phyloP scores from a whole-genome alignment of 176 grass and related monocot species.

The Melocanna baccifera region DNA sequence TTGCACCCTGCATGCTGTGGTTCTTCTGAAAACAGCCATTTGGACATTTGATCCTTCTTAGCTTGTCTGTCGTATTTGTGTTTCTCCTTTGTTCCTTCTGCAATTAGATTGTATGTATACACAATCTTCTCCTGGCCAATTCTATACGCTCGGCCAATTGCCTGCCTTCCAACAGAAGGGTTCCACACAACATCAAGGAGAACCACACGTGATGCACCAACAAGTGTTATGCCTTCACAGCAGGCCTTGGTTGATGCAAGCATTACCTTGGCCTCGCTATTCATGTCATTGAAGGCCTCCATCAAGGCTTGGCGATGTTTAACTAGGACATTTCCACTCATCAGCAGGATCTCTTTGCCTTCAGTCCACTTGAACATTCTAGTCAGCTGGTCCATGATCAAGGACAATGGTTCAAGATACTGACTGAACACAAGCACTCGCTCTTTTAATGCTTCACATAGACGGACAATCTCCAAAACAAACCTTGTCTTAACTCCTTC shows the following conservation, averaged over 20 bases:
- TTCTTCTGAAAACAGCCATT: slow-evolving; percentile 57
- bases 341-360: slow-evolving; percentile 58
- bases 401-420: slow-evolving; percentile 50
- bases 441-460: slow-evolving; percentile 48
- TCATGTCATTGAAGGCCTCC: slow-evolving; percentile 65
- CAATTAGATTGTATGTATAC: slow-evolving; percentile 77
- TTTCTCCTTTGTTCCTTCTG: slow-evolving; percentile 63
- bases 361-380: slow-evolving; percentile 52
- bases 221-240: slow-evolving; percentile 77
- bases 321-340: slow-evolving; percentile 43
- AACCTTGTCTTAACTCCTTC: slow-evolving; percentile 79
- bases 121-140: slow-evolving; percentile 82
- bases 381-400: slow-evolving; percentile 72
- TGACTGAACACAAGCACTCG: slow-evolving; percentile 84
- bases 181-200: slow-evolving; percentile 97
- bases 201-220: slow-evolving; percentile 78
- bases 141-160: slow-evolving; percentile 77
- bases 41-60: slow-evolving; percentile 74
- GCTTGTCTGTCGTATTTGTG: slow-evolving; percentile 65
- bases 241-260: slow-evolving; percentile 82
- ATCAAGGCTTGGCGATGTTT: slow-evolving; percentile 52
- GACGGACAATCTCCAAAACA: slow-evolving; percentile 61
- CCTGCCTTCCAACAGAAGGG: slow-evolving; percentile 73
- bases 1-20: slow-evolving; percentile 3
- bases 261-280: slow-evolving; percentile 66